Evolutionary conservation across 345 rosid species (phyloP).

Genomic region (Gossypioides kirkii): DNA sequence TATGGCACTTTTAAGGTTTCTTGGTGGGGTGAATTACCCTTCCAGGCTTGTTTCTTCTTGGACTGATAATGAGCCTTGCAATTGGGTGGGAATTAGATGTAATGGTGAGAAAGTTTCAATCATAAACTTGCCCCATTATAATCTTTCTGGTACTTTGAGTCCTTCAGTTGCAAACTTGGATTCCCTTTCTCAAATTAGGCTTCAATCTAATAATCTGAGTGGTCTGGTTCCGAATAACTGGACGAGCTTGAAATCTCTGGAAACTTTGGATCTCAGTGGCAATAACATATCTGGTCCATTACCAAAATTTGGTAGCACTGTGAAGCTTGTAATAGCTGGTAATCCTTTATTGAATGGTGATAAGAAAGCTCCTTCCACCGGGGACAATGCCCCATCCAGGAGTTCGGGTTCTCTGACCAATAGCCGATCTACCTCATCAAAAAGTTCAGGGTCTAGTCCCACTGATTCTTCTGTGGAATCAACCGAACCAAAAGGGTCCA

Average conservation of each 20-base stretch:
- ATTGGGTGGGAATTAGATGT: conserved; percentile 52
- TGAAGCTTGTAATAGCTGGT: conserved; percentile 31
- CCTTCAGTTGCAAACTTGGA: conserved; percentile 47
- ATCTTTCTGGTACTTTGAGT: conserved; percentile 60
- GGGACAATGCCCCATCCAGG: conserved; percentile 22
- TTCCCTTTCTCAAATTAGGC: conserved; percentile 40
- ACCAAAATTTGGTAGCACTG: conserved; percentile 35
- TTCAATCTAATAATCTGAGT: conserved; percentile 38
- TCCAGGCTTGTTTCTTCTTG: conserved; percentile 46
- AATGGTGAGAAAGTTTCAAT: conserved; percentile 23
- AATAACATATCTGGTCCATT: conserved; percentile 59
- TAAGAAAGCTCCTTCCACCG: conserved; percentile 24
- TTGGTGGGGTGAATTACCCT: conserved; percentile 54
- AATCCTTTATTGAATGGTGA: conserved; percentile 36
- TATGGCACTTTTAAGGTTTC: conserved; percentile 58
- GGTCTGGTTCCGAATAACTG: conserved; percentile 55
- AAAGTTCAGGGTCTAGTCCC: conserved; percentile 21
- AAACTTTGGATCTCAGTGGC: conserved; percentile 45
- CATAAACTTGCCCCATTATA: conserved; percentile 37
- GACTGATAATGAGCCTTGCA: conserved; percentile 63
- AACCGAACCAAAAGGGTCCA: conserved; percentile 19
- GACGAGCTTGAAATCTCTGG: conserved; percentile 51
- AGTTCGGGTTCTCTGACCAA: conserved; percentile 17
- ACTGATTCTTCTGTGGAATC: conserved; percentile 25
- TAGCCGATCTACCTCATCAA: conserved; percentile 10